Base-by-base conservation (phyloP, 169 alveolate species). In the Plasmodium vinckei region DNA sequence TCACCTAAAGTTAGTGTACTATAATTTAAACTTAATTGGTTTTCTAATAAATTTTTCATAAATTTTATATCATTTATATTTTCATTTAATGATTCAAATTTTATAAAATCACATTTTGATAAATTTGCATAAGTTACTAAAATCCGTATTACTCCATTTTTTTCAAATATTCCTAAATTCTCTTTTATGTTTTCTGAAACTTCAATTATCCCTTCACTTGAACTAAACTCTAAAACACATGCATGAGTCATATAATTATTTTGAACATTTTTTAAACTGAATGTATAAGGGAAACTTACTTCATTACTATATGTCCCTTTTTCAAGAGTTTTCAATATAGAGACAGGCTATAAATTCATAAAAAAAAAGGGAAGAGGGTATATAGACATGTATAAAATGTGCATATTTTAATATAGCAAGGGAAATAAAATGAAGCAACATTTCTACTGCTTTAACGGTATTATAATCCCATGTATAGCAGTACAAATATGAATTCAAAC, bases 181-280 rank as follows among this genome's bases (percentile, higher is more conserved):
- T 75, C 73, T 75, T 75, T 75, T 61, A 75, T 67, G 47, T 75
- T 75, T 42, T 75, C 88, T 61, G 88, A 75, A n/a, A 75, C 88
- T 33, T 44, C 46, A 3, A 75, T 61, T 9, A 75, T 75, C 7
- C 88, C 88, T 60, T 75, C 88, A 13, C 60, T 75, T 46, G 88
- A 75, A 27, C 88, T 75, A 67, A 75, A 75, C 23, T 75, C 88
- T 61, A 75, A 15, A 23, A 75, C 88, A 39, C 88, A 75, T 44
- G 72, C 88, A 47, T 75, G 88, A 9, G 88, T 75, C 19, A 75
- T 75, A 53, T 75, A 75, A 67, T 61, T 75, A 56, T 75, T 75
- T 27, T 75, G 75, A 12, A 61, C 61, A 53, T 75, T 75, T 17
- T 75, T 75, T 12, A 75, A 44, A 54, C 88, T 75, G 56, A 75